Conservation (phyloP, 2,329 filamentous ascomycete species). For the Microdochium bolleyi region DNA sequence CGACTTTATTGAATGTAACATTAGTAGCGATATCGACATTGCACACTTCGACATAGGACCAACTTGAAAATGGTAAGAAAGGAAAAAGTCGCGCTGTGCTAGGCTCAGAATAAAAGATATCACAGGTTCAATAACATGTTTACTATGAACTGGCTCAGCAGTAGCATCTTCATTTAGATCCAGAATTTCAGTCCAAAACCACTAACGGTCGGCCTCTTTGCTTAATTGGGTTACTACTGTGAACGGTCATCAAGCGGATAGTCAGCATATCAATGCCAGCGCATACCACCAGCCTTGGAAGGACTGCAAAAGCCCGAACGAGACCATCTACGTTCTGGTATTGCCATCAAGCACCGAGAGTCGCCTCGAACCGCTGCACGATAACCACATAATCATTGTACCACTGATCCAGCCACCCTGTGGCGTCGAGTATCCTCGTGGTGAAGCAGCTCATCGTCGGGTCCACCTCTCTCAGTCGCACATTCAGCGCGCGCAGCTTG, state of each 20-base stretch:
- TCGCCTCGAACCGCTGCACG: conserved; percentile 1
- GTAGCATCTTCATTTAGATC: not conserved
- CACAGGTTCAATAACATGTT: not conserved
- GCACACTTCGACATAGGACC: too few relatives aligned
- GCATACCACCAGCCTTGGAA: too few relatives aligned
- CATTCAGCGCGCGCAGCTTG: not conserved
- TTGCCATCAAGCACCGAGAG: not conserved
- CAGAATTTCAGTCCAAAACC: not conserved
- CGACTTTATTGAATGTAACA: too few relatives aligned
- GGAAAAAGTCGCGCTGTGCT: too few relatives aligned
- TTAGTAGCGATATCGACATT: too few relatives aligned
- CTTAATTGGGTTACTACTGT: too few relatives aligned
- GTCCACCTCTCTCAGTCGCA: not conserved
- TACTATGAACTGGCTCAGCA: not conserved
- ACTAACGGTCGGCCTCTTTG: too few relatives aligned
- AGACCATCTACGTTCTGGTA: not conserved
- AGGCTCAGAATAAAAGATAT: too few relatives aligned
- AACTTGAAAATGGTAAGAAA: too few relatives aligned
- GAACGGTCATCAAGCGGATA: too few relatives aligned
- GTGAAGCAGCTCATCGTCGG: conserved; percentile 1
- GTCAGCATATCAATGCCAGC: too few relatives aligned
- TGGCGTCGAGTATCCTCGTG: conserved; percentile 1
- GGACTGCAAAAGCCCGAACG: too few relatives aligned
- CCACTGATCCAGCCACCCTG: conserved; percentile 2
- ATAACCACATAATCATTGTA: conserved; percentile 1